Conservation (phyloP, 768 basidiomycete species). For the Phylloporus arenicola region DNA sequence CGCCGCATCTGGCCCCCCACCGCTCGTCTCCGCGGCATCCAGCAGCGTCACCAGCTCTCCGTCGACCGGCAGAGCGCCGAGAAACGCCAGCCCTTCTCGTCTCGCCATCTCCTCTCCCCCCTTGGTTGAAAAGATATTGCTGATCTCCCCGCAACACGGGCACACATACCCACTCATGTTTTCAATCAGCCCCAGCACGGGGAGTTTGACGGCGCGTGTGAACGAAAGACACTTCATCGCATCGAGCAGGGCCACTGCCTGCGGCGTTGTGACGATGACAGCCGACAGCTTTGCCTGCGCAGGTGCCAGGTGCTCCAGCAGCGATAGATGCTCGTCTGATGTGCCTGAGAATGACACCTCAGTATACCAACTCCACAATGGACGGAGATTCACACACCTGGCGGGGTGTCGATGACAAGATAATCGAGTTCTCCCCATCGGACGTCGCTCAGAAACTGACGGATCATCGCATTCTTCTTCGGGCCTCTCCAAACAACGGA, state of each 20-base stretch:
- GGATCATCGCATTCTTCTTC: slow-evolving; percentile 97
- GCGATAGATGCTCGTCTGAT: slow-evolving; percentile 95
- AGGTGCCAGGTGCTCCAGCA: slow-evolving; percentile 89
- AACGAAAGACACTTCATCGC: slow-evolving; percentile 96
- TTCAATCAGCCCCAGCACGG: slow-evolving; percentile 88
- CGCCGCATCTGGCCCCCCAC: slow-evolving; percentile 16
- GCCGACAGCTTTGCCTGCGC: slow-evolving; percentile 73
- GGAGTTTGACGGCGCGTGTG: slow-evolving; percentile 79
- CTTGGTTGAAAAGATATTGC: slow-evolving; percentile 90
- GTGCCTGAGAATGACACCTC: slow-evolving; percentile 57
- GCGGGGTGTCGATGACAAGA: slow-evolving; percentile 92
- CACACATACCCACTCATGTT: slow-evolving; percentile 99
- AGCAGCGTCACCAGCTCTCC: slow-evolving; percentile 82
- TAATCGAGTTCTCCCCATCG: slow-evolving; percentile 93
- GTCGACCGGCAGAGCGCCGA: slow-evolving; percentile 91
- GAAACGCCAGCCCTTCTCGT: slow-evolving; percentile 64
- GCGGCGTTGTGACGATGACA: slow-evolving; percentile 94
- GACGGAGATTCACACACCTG: slow-evolving; percentile 53
- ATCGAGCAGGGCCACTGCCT: slow-evolving; percentile 93
- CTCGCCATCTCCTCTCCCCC: slow-evolving; percentile 88
- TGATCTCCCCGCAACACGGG: slow-evolving; percentile 94
- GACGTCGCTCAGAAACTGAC: slow-evolving; percentile 93
- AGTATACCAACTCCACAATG: slow-evolving; percentile 2
- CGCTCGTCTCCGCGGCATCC: slow-evolving; percentile 52
- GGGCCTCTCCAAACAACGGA: slow-evolving; percentile 98